These are phyloP conservation scores for Peterozyma xylosa DNA, from an alignment of 805 yeast genomes.

Conservation along the genomic window DNA sequence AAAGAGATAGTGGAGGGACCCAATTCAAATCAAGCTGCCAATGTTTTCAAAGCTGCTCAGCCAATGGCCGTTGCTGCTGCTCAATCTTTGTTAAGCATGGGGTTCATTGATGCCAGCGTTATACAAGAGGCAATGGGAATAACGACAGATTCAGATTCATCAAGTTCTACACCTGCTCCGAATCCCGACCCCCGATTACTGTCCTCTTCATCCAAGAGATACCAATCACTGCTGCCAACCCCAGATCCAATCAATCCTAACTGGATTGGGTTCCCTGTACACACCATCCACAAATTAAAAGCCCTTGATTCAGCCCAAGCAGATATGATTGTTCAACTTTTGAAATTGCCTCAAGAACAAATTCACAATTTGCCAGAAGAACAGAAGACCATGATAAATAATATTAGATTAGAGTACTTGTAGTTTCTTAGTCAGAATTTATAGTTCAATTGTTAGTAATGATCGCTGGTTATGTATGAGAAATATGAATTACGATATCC, in stretches of 20 bases:
- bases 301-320: constrained; percentile 53
- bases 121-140: constrained; percentile 41
- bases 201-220: constrained; percentile 10
- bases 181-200: constrained; percentile 9
- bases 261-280: constrained; percentile 42
- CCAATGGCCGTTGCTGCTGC: constrained; percentile 60
- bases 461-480: neutral
- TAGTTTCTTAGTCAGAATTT: constrained; percentile 4
- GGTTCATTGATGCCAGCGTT: constrained; percentile 62
- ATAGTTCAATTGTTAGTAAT: neutral
- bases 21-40: constrained; percentile 41
- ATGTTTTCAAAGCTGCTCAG: constrained; percentile 45
- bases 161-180: constrained; percentile 14
- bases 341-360: constrained; percentile 42
- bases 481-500: neutral
- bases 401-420: constrained; percentile 47
- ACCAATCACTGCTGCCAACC: constrained; percentile 11
- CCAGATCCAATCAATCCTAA: constrained; percentile 21
- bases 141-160: neutral
- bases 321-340: constrained; percentile 44
- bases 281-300: constrained; percentile 41
- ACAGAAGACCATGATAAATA: constrained; percentile 47
- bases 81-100: constrained; percentile 72
- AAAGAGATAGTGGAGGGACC: constrained; percentile 49
- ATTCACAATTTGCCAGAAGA: constrained; percentile 41